phyloP scores from a whole-genome alignment of 176 grass and related monocot genomes.

The Luzula sylvatica region DNA sequence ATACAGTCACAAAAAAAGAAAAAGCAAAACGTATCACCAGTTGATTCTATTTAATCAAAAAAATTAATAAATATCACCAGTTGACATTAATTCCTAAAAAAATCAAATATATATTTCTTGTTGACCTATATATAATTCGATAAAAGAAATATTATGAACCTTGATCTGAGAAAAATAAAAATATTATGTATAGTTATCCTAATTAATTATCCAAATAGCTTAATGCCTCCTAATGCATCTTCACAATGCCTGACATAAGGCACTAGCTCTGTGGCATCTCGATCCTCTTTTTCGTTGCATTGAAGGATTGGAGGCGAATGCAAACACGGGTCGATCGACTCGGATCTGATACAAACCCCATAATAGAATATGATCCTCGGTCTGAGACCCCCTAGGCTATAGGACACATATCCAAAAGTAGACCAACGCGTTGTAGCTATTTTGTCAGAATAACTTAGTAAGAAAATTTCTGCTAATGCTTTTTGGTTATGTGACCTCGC shows the following conservation, averaged over 20 bases:
- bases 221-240: slow-evolving; percentile 47
- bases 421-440: slow-evolving; percentile 81
- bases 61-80: too few relatives aligned
- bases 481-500: slow-evolving; percentile 70
- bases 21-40: too few relatives aligned
- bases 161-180: too few relatives aligned
- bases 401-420: slow-evolving; percentile 86
- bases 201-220: slow-evolving; percentile 43
- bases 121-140: too few relatives aligned
- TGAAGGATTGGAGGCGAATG: too few relatives aligned
- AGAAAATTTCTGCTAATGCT: too few relatives aligned
- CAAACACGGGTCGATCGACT: slow-evolving; percentile 72
- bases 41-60: too few relatives aligned
- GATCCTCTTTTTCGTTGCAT: slow-evolving; percentile 33
- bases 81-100: too few relatives aligned
- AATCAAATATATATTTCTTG: too few relatives aligned
- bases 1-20: too few relatives aligned
- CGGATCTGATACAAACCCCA: slow-evolving; percentile 37
- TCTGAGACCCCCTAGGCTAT: slow-evolving; percentile 67
- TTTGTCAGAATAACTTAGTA: slow-evolving; percentile 69
- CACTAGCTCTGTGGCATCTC: slow-evolving; percentile 36
- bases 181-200: too few relatives aligned
- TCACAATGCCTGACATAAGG: slow-evolving; percentile 62
- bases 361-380: slow-evolving; percentile 58
- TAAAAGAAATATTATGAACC: too few relatives aligned